phyloP scores from a whole-genome alignment of 1,284 basidiomycete species.

The Moniliophthora roreri region DNA sequence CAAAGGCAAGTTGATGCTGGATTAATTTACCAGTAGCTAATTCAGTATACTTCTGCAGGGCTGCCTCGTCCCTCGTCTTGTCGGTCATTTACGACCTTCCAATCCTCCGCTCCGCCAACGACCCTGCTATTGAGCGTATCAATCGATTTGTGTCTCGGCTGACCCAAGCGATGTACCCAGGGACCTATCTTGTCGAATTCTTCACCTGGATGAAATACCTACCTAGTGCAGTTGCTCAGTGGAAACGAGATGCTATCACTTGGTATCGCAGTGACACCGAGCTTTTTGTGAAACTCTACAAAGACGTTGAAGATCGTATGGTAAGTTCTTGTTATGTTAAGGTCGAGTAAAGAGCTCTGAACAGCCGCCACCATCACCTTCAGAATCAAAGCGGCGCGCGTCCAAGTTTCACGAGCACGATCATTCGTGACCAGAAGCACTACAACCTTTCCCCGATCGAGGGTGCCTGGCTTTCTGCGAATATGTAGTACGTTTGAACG shows the following conservation, averaged over 20 bases:
- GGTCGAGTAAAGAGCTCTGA: too few relatives aligned
- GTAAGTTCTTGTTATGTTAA: too few relatives aligned
- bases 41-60: slow-evolving; percentile 5
- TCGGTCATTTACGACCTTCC: slow-evolving; percentile 23
- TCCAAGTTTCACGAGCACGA: neutral
- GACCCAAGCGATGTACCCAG: slow-evolving; percentile 19
- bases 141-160: slow-evolving; percentile 18
- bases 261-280: neutral
- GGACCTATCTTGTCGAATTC: slow-evolving; percentile 27
- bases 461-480: slow-evolving; percentile 10
- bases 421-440: neutral
- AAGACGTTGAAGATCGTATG: neutral
- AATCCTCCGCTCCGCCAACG: slow-evolving; percentile 15
- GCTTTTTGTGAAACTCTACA: neutral
- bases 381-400: neutral
- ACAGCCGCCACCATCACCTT: too few relatives aligned
- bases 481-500: slow-evolving; percentile 4
- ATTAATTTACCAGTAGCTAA: neutral
- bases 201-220: slow-evolving; percentile 25
- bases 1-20: slow-evolving; percentile 1
- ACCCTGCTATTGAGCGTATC: slow-evolving; percentile 20
- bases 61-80: slow-evolving; percentile 19
- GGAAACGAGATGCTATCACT: slow-evolving; percentile 22
- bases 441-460: slow-evolving; percentile 2
- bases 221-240: slow-evolving; percentile 23